Conservation (phyloP, 2,329 filamentous ascomycete genomes). For the Grosmannia penicillata region DNA sequence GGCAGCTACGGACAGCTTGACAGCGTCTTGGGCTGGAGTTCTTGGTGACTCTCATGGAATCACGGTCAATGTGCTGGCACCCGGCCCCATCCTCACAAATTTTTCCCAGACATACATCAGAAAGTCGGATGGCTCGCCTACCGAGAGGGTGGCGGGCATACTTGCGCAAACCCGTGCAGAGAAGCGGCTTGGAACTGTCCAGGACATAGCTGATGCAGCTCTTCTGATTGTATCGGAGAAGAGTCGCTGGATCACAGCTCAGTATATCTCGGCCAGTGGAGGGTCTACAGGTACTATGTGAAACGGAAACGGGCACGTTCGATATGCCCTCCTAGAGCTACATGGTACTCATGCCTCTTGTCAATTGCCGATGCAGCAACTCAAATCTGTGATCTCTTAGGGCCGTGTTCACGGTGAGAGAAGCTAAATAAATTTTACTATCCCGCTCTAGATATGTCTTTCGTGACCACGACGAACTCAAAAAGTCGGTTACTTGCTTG, state of each 20-base stretch:
- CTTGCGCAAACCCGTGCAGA: slow-evolving; percentile 16
- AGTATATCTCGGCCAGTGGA: slow-evolving; percentile 23
- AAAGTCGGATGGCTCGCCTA: slow-evolving; percentile 5
- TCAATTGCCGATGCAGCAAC: no score
- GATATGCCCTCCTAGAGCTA: no score
- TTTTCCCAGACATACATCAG: slow-evolving; percentile 1
- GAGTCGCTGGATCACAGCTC: slow-evolving; percentile 28
- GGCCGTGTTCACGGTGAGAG: no score
- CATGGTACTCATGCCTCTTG: no score
- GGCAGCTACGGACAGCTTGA: slow-evolving; percentile 21
- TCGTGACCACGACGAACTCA: no score
- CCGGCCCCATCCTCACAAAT: slow-evolving; percentile 24
- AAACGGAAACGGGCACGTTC: no score
- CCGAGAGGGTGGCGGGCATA: not conserved
- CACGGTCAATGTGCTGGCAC: slow-evolving; percentile 27
- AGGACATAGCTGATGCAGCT: slow-evolving; percentile 27
- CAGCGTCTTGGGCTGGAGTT: slow-evolving; percentile 15
- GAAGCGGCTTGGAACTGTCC: slow-evolving; percentile 18
- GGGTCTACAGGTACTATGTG: slow-evolving; percentile 17
- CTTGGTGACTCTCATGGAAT: slow-evolving; percentile 16
- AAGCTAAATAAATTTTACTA: no score
- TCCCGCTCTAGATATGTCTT: no score
- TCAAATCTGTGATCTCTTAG: no score
- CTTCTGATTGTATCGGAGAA: slow-evolving; percentile 23
- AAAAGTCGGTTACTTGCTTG: no score